phyloP scores from a whole-genome alignment of 306 rosid species.

The Cyamopsis tetragonoloba region DNA sequence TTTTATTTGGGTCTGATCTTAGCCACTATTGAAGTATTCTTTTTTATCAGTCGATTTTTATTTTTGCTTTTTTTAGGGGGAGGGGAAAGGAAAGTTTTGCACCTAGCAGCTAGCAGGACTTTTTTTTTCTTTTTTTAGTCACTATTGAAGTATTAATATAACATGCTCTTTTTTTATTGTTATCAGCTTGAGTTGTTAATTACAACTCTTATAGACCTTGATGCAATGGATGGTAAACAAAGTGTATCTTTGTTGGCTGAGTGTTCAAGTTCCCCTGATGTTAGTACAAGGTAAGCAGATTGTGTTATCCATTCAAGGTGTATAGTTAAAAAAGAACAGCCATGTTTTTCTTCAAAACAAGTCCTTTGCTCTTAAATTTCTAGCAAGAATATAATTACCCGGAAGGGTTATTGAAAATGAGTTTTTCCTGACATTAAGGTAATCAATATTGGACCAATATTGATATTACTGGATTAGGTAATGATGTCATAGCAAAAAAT shows the following conservation, averaged over 20 bases:
- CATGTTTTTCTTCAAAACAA: constrained; percentile 1
- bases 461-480: constrained; percentile 1
- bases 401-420: too few relatives aligned
- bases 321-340: constrained; percentile 11
- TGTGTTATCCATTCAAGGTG: not conserved
- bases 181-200: constrained; percentile 86
- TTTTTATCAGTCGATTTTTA: too few relatives aligned
- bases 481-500: not conserved
- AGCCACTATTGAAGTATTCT: too few relatives aligned
- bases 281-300: constrained; percentile 64
- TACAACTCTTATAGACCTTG: constrained; percentile 86
- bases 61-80: too few relatives aligned
- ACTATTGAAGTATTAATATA: constrained; percentile 11
- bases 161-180: constrained; percentile 19
- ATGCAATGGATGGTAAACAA: constrained; percentile 93
- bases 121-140: constrained; percentile 3
- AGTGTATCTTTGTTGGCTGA: constrained; percentile 80
- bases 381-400: not conserved
- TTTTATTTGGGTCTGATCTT: constrained; percentile 15
- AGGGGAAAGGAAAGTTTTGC: too few relatives aligned
- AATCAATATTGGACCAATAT: too few relatives aligned
- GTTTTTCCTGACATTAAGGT: not conserved
- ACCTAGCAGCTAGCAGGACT: too few relatives aligned
- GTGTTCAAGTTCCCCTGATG: constrained; percentile 91
- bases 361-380: not conserved